Conservation (phyloP, 371 early-diverging fungal genomes). For the Syncephalastrum monosporum region DNA sequence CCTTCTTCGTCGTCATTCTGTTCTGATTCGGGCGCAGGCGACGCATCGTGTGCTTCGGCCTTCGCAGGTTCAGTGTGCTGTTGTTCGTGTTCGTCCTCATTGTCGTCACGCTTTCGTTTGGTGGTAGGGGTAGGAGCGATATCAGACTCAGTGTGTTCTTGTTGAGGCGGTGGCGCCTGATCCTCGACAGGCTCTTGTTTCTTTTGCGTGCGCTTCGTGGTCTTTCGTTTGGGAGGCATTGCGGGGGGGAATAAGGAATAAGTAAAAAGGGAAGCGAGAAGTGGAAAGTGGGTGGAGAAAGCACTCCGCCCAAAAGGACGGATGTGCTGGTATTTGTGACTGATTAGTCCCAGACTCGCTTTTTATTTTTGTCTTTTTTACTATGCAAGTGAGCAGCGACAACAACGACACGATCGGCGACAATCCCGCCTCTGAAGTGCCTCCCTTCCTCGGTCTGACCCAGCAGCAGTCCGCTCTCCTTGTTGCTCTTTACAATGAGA, state of each 20-base stretch:
- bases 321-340: too few relatives aligned
- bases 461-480: slow-evolving; percentile 55
- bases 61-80: not conserved
- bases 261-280: too few relatives aligned
- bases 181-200: not conserved
- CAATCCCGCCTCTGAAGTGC: slow-evolving; percentile 25
- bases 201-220: not conserved
- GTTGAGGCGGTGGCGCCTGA: not conserved
- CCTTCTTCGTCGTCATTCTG: not conserved
- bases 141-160: not conserved
- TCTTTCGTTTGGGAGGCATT: slow-evolving; percentile 2
- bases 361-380: too few relatives aligned
- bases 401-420: not conserved
- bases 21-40: not conserved
- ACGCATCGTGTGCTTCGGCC: not conserved
- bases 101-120: too few relatives aligned
- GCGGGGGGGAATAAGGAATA: too few relatives aligned
- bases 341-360: too few relatives aligned
- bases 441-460: slow-evolving; percentile 55
- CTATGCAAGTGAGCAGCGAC: too few relatives aligned
- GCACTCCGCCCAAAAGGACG: too few relatives aligned
- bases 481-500: slow-evolving; percentile 59
- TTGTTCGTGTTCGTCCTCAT: not conserved
- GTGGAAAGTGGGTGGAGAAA: too few relatives aligned
- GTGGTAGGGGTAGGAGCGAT: too few relatives aligned